phyloP scores from a whole-genome alignment of 2,329 filamentous ascomycete species.

The Kalmusia sp. region DNA sequence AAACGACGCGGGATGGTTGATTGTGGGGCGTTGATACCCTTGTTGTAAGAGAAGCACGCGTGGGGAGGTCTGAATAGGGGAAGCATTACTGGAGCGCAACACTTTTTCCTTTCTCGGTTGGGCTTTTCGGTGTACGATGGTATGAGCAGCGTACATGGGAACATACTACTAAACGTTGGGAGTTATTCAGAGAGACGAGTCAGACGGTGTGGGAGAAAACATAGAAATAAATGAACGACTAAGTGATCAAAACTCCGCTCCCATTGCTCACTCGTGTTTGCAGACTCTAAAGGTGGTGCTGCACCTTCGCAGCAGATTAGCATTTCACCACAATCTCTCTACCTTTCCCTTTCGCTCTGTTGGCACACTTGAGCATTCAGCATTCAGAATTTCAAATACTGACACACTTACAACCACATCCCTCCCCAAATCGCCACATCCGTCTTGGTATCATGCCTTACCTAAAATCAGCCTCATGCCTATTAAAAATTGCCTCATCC shows the following conservation, averaged over 20 bases:
- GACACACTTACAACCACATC: background rate
- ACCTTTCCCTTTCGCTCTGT: too few species aligned
- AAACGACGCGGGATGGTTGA: conserved; percentile 1
- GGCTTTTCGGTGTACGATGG: conserved; percentile 3
- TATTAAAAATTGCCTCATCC: too few species aligned
- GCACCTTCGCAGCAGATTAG: background rate
- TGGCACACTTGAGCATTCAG: too few species aligned
- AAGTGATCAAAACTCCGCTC: conserved; percentile 11
- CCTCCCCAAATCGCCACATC: background rate
- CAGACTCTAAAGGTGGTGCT: too few species aligned
- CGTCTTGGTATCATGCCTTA: background rate
- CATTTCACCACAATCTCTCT: background rate
- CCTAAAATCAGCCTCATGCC: too few species aligned
- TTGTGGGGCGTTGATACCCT: conserved; percentile 13
- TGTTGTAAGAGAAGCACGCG: conserved; percentile 9
- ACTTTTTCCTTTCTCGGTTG: conserved; percentile 9
- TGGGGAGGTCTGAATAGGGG: conserved; percentile 6
- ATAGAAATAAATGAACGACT: conserved; percentile 17
- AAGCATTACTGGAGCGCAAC: background rate
- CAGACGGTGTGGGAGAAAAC: conserved; percentile 1
- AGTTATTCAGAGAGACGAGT: background rate
- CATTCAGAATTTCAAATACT: background rate
- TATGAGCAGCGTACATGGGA: conserved; percentile 5
- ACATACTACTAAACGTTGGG: background rate
- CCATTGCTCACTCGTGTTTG: conserved; percentile 1